Conservation (phyloP, 202 grass and related monocot species). For the Panicum virgatum region DNA sequence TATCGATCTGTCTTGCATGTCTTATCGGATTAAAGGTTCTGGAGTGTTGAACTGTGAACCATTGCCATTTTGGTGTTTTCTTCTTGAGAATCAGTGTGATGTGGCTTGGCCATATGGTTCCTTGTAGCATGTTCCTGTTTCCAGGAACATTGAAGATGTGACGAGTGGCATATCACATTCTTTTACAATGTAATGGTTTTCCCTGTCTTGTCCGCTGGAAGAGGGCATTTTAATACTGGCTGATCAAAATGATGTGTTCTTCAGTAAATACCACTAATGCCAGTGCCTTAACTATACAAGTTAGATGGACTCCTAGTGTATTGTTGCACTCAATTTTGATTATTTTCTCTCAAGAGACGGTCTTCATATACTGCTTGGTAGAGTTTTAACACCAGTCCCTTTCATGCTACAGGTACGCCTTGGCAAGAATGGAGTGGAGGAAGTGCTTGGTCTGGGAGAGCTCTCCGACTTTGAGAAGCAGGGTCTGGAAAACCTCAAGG, state of each 20-base stretch:
- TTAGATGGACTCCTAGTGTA: no score
- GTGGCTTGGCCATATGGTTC: not conserved
- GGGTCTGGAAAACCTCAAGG: conserved; percentile 73
- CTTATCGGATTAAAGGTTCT: not conserved
- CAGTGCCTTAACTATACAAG: not conserved
- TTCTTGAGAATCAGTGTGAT: not conserved
- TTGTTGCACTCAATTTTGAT: not conserved
- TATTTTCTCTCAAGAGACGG: not conserved
- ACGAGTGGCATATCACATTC: not conserved
- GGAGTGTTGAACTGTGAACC: not conserved
- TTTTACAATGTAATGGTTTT: not conserved
- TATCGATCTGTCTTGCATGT: not conserved
- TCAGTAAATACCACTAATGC: not conserved
- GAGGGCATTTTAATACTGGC: not conserved
- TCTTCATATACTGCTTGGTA: not conserved
- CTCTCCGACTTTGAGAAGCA: conserved; percentile 80
- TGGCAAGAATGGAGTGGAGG: conserved; percentile 88
- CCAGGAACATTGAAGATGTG: not conserved
- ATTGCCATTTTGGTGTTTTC: conserved; percentile 2
- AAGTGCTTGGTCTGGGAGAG: conserved; percentile 71
- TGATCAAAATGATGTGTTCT: not conserved
- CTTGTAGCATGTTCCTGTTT: not conserved
- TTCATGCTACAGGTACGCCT: conserved; percentile 67
- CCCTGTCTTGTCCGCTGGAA: no score
- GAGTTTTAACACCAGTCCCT: not conserved